Percentiles rank a stretch among this genome's conserved stretches.
These are phyloP conservation scores for Apophysomyces trapeziformis DNA, from an alignment of 371 early-diverging fungal species.

Conservation along the genomic window DNA sequence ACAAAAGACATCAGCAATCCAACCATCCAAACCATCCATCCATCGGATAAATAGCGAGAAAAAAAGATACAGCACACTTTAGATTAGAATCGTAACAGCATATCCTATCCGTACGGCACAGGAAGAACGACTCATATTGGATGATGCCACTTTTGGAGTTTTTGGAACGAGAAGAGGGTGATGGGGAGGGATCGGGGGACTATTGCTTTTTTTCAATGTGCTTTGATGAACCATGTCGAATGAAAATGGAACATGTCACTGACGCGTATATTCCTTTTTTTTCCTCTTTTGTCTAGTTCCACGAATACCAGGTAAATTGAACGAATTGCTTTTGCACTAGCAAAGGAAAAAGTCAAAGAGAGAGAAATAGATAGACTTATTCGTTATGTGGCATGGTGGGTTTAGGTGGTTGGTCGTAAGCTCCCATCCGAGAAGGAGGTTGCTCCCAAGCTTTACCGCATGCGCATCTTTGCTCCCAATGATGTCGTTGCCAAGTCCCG, in stretches of 20 bases:
- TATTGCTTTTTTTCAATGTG: too few relatives aligned
- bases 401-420: slow-evolving; percentile 92
- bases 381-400: neutral
- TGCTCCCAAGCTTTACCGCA: slow-evolving; percentile 97
- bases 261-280: slow-evolving; percentile 8
- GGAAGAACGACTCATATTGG: too few relatives aligned
- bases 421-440: slow-evolving; percentile 93
- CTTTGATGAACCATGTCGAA: too few relatives aligned
- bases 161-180: neutral
- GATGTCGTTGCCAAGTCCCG: slow-evolving; percentile 98
- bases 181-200: neutral
- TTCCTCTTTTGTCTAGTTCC: slow-evolving; percentile 46
- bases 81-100: neutral
- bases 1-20: too few relatives aligned
- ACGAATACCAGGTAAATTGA: slow-evolving; percentile 63
- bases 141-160: too few relatives aligned
- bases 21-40: neutral
- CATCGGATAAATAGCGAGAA: slow-evolving; percentile 2
- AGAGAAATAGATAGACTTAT: neutral
- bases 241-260: neutral
- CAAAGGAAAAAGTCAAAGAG: neutral
- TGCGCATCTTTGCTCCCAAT: slow-evolving; percentile 99
- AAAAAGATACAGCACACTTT: neutral
- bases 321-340: neutral
- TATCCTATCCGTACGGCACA: too few relatives aligned